phyloP scores from a whole-genome alignment of 2,329 filamentous ascomycete species.

The Xylariaceae sp. region DNA sequence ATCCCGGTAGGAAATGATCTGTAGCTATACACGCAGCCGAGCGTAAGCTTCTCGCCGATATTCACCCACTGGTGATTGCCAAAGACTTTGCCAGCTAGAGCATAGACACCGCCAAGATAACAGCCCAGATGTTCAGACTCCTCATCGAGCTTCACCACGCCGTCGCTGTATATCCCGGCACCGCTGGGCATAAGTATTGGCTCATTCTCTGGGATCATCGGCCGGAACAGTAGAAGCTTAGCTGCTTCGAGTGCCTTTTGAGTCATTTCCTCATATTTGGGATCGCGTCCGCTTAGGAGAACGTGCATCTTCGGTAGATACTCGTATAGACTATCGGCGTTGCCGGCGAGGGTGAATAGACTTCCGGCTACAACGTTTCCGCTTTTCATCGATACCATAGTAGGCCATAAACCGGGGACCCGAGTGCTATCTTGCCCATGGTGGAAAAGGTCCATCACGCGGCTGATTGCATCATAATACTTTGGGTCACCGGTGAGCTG shows the following conservation, averaged over 20 bases:
- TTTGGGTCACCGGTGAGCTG: slow-evolving; percentile 69
- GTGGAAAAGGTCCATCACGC: slow-evolving; percentile 64
- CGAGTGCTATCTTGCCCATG: slow-evolving; percentile 60
- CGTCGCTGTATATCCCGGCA: slow-evolving; percentile 31
- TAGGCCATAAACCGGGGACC: slow-evolving; percentile 71
- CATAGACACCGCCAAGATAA: slow-evolving; percentile 69
- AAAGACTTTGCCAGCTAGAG: slow-evolving; percentile 61
- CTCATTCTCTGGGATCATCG: slow-evolving; percentile 54
- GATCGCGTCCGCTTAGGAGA: slow-evolving; percentile 56
- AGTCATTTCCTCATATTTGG: slow-evolving; percentile 37
- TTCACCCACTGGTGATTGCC: slow-evolving; percentile 49
- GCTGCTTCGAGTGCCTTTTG: slow-evolving; percentile 51
- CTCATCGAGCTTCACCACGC: slow-evolving; percentile 27
- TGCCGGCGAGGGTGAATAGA: slow-evolving; percentile 35
- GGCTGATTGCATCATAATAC: slow-evolving; percentile 68
- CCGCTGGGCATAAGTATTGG: slow-evolving; percentile 63
- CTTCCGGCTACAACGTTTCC: slow-evolving; percentile 37
- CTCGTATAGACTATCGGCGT: slow-evolving; percentile 45
- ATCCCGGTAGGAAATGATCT: slow-evolving; percentile 52
- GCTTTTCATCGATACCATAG: slow-evolving; percentile 56
- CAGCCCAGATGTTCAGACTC: slow-evolving; percentile 60
- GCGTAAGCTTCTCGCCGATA: slow-evolving; percentile 54
- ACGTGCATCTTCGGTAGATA: slow-evolving; percentile 62
- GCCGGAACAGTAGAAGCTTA: slow-evolving; percentile 62
- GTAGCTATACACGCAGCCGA: slow-evolving; percentile 63